Conservation (phyloP, 2,329 filamentous ascomycete species). For the Pyrenophora teres region DNA sequence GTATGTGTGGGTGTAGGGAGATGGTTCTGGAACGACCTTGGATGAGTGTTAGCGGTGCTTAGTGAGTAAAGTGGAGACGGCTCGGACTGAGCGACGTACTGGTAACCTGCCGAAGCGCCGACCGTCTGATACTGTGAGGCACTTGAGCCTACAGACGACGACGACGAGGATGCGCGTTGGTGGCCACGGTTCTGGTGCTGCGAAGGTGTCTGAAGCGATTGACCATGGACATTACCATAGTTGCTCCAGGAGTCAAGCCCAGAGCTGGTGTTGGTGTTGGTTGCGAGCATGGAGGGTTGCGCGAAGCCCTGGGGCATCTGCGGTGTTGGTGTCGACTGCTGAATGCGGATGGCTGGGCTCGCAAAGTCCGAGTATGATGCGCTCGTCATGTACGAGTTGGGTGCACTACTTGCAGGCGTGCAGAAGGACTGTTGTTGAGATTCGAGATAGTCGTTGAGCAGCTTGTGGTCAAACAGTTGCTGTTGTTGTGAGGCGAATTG, state of each 20-base stretch:
- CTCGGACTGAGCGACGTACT: constrained; percentile 54
- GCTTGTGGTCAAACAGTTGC: constrained; percentile 39
- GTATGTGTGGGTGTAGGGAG: constrained; percentile 62
- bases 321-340: constrained; percentile 48
- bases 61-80: constrained; percentile 48
- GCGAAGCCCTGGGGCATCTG: constrained; percentile 36
- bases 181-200: constrained; percentile 40
- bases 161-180: constrained; percentile 47
- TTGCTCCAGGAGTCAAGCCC: constrained; percentile 41
- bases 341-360: constrained; percentile 47
- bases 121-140: constrained; percentile 42
- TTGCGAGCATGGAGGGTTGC: constrained; percentile 40
- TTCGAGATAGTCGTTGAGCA: constrained; percentile 46
- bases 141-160: constrained; percentile 47
- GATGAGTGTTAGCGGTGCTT: constrained; percentile 42
- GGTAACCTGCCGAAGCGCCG: constrained; percentile 39
- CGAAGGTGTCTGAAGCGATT: constrained; percentile 41
- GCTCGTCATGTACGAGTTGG: constrained; percentile 42
- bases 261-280: constrained; percentile 28
- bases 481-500: constrained; percentile 24
- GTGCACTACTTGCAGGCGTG: constrained; percentile 16
- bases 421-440: constrained; percentile 40
- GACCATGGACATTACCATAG: constrained; percentile 39
- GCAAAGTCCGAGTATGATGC: constrained; percentile 41
- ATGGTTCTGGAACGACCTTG: constrained; percentile 54